A percentile compares a stretch with the other conserved stretches of the same genome.
Evolutionary conservation across 306 rosid species (phyloP).

Genomic region (Trifolium subterraneum): DNA sequence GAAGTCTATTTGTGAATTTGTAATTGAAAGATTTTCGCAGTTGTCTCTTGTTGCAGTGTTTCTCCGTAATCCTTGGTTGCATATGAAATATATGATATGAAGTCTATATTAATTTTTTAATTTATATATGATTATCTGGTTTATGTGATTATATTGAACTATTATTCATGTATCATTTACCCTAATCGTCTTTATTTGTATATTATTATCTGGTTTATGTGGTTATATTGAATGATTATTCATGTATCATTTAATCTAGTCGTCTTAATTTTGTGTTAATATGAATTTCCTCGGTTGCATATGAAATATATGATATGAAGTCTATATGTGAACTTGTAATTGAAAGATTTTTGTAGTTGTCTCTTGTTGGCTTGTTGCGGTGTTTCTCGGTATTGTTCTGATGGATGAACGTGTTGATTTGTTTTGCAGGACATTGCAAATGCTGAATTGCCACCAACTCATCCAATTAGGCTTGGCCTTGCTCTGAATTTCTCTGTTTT

Average conservation of each 20-base stretch:
- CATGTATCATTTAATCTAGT: not conserved
- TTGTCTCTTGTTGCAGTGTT: no score
- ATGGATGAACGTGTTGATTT: not conserved
- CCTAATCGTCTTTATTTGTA: no score
- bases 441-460: constrained; percentile 90
- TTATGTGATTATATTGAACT: no score
- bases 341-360: not conserved
- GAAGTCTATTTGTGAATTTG: no score
- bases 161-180: no score
- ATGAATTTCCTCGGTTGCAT: not conserved
- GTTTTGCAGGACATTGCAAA: constrained; percentile 83
- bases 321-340: not conserved
- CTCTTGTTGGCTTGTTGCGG: no score
- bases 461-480: constrained; percentile 96
- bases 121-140: no score
- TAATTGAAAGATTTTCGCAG: no score
- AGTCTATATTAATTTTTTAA: no score
- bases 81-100: no score
- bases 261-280: not conserved
- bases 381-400: not conserved
- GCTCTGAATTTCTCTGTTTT: constrained; percentile 97
- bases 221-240: not conserved
- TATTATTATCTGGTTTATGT: not conserved
- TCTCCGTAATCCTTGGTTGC: no score
- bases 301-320: not conserved